These are phyloP conservation scores for Begonia masoniana DNA, from an alignment of 306 rosid species.

Conservation along the genomic window DNA sequence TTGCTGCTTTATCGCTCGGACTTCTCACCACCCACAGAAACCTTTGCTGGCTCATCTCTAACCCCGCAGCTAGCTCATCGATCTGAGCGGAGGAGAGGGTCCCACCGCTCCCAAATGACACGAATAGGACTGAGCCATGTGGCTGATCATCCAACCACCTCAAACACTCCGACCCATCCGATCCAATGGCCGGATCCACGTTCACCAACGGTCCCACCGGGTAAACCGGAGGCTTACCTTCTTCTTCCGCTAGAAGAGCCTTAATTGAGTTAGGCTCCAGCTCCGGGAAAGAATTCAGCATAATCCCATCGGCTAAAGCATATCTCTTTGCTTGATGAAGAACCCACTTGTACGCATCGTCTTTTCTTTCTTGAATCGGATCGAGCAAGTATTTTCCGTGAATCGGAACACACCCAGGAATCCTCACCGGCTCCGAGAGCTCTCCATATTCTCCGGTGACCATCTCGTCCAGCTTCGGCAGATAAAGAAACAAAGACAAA, in stretches of 20 bases:
- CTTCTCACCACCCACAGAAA: constrained; percentile 36
- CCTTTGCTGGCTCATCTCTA: constrained; percentile 28
- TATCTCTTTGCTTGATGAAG: constrained; percentile 34
- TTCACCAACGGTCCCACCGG: constrained; percentile 50
- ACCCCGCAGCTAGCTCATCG: constrained; percentile 24
- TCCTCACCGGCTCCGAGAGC: constrained; percentile 22
- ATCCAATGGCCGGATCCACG: constrained; percentile 4
- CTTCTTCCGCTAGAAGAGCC: constrained; percentile 15
- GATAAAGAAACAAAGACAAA: constrained; percentile 24
- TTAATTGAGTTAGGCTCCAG: constrained; percentile 38
- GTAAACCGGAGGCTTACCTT: constrained; percentile 31
- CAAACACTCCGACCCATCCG: constrained; percentile 18
- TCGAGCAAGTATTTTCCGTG: constrained; percentile 36
- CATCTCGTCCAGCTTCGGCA: constrained; percentile 30
- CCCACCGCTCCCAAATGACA: constrained; percentile 40
- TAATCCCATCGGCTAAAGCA: constrained; percentile 29
- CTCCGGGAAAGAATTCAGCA: constrained; percentile 45
- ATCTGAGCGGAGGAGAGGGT: constrained; percentile 22
- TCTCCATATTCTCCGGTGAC: constrained; percentile 33
- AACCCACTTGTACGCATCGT: constrained; percentile 39
- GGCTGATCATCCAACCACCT: constrained; percentile 36
- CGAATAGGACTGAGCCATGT: constrained; percentile 24
- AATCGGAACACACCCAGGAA: constrained; percentile 55
- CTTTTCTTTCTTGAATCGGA: constrained; percentile 43
- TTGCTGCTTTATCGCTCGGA: constrained; percentile 18